These are phyloP conservation scores for Microdochium trichocladiopsis DNA, from an alignment of 2,329 filamentous ascomycete species.

Conservation along the genomic window DNA sequence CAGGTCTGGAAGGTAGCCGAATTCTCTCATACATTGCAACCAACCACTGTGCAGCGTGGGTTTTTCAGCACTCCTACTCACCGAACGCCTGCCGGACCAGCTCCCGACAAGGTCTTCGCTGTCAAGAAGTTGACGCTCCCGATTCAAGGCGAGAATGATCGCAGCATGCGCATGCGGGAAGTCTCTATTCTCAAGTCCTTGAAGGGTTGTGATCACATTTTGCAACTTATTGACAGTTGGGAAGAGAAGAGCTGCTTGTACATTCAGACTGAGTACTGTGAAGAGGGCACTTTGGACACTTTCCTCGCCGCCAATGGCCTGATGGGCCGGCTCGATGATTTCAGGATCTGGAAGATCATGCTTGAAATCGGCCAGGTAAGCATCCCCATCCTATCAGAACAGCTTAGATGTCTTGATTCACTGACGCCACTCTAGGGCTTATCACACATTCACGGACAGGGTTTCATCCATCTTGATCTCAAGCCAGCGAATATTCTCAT, in stretches of 20 bases:
- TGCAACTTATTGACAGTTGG: constrained; percentile 82
- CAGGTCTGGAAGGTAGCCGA: constrained; percentile 75
- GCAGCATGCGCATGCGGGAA: constrained; percentile 78
- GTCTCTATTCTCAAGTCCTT: constrained; percentile 74
- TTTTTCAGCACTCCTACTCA: constrained; percentile 39
- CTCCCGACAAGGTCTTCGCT: constrained; percentile 64
- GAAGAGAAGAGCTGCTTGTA: constrained; percentile 80
- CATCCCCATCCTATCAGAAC: constrained; percentile 22
- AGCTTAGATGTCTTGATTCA: constrained; percentile 6
- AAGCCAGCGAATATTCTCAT: constrained; percentile 83
- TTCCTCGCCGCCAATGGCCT: constrained; percentile 80
- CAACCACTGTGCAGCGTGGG: constrained; percentile 28
- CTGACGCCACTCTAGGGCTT: constrained; percentile 54
- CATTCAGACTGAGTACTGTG: constrained; percentile 96
- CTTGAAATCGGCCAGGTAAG: constrained; percentile 77
- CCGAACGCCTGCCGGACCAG: constrained; percentile 43
- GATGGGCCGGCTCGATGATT: constrained; percentile 86
- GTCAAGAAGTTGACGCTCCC: constrained; percentile 89
- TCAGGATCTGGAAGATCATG: constrained; percentile 97
- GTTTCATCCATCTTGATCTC: constrained; percentile 78
- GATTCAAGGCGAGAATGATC: constrained; percentile 70
- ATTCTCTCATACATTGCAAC: constrained; percentile 10
- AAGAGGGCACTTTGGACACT: constrained; percentile 82
- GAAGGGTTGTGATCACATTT: constrained; percentile 73
- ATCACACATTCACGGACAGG: constrained; percentile 81